These are phyloP conservation scores for Entomortierella parvispora DNA, from an alignment of 192 early-diverging fungal genomes.

Conservation along the genomic window DNA sequence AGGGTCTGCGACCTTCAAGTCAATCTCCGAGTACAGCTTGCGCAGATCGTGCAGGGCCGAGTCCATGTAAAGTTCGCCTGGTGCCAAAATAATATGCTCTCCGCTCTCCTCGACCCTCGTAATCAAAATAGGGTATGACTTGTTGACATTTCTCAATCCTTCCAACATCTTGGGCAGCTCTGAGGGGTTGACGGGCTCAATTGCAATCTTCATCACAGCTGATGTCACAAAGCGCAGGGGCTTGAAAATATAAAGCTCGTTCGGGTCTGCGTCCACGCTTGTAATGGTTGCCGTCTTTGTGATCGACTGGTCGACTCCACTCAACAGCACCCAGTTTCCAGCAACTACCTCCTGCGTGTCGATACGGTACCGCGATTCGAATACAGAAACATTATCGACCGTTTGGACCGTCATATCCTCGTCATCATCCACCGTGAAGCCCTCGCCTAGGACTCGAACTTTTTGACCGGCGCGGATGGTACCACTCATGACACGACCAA, in stretches of 20 bases:
- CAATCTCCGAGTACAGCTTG: slow-evolving; percentile 93
- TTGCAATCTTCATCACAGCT: slow-evolving; percentile 93
- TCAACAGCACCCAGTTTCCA: slow-evolving; percentile 90
- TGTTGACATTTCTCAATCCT: slow-evolving; percentile 95
- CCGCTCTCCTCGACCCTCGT: slow-evolving; percentile 97
- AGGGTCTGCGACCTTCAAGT: slow-evolving; percentile 98
- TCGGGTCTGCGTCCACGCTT: slow-evolving; percentile 55
- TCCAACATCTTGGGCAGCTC: slow-evolving; percentile 98
- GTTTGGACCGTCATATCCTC: slow-evolving; percentile 93
- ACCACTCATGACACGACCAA: slow-evolving; percentile 96
- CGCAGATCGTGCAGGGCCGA: slow-evolving; percentile 97
- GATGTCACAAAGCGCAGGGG: slow-evolving; percentile 85
- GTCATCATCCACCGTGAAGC: slow-evolving; percentile 91
- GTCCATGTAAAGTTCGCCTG: slow-evolving; percentile 97
- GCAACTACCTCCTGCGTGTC: slow-evolving; percentile 83
- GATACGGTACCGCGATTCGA: slow-evolving; percentile 87
- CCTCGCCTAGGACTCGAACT: slow-evolving; percentile 93
- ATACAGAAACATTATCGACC: slow-evolving; percentile 79
- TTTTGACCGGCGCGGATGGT: slow-evolving; percentile 77
- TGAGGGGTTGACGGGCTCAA: slow-evolving; percentile 97
- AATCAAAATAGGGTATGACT: slow-evolving; percentile 89
- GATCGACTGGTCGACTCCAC: slow-evolving; percentile 93
- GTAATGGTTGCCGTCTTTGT: slow-evolving; percentile 96
- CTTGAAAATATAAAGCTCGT: slow-evolving; percentile 85
- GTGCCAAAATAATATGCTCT: slow-evolving; percentile 94